Percentiles rank a stretch among this genome's conserved stretches.
Conservation (phyloP, 768 basidiomycete species). For the Boletus tylopilopsis region DNA sequence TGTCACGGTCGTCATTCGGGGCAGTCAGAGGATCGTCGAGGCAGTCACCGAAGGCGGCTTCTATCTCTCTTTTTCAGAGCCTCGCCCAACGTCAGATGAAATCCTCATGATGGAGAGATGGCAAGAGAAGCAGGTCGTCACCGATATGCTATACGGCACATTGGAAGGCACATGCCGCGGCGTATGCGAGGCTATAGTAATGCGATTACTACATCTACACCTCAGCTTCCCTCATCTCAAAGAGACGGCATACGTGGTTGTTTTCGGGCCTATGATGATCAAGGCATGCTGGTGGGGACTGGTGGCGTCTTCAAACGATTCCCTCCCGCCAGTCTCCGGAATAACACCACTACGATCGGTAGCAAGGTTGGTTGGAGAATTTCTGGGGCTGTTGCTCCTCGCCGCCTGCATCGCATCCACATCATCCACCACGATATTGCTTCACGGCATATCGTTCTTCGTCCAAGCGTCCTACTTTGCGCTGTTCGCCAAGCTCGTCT, state of each 20-base stretch:
- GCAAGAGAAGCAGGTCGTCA: conserved; percentile 8
- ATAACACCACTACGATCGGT: conserved; percentile 7
- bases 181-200: conserved; percentile 11
- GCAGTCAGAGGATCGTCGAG: conserved; percentile 14
- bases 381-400: conserved; percentile 7
- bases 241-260: not conserved
- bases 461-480: conserved; percentile 16
- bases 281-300: conserved; percentile 12
- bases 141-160: conserved; percentile 4
- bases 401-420: conserved; percentile 1
- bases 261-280: conserved; percentile 7
- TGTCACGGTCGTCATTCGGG: conserved; percentile 11
- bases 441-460: conserved; percentile 11
- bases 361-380: conserved; percentile 7
- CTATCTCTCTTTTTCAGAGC: conserved; percentile 12
- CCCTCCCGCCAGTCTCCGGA: not conserved
- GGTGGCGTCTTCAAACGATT: conserved; percentile 5
- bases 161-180: conserved; percentile 17
- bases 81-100: not conserved
- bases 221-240: conserved; percentile 4
- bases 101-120: not conserved
- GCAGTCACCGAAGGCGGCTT: conserved; percentile 20
- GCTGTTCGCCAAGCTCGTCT: conserved; percentile 13
- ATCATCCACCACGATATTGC: conserved; percentile 1
- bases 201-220: conserved; percentile 11